phyloP scores from a whole-genome alignment of 495 filamentous ascomycete genomes.

The Hypoxylon subgilvum region DNA sequence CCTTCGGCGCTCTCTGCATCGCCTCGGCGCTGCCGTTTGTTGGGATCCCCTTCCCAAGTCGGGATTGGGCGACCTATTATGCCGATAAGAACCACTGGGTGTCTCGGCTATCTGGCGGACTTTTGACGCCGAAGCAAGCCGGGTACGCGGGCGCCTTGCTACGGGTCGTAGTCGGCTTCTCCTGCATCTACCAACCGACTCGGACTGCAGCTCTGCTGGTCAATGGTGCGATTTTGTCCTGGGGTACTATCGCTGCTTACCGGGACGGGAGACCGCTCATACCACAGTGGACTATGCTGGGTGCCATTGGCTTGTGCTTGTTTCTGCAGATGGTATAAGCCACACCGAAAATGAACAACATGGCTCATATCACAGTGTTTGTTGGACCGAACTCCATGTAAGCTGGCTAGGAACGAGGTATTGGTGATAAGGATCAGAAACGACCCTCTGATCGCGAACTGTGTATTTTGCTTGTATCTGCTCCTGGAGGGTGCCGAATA shows the following conservation, averaged over 20 bases:
- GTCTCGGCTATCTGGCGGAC: slow-evolving; percentile 7
- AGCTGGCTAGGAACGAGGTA: slow-evolving; percentile 2
- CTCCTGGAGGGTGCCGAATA: slow-evolving; percentile 11
- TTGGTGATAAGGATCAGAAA: slow-evolving; percentile 3
- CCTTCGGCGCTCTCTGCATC: slow-evolving; percentile 15
- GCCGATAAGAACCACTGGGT: slow-evolving; percentile 24
- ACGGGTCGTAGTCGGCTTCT: slow-evolving; percentile 8
- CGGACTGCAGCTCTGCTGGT: slow-evolving; percentile 15
- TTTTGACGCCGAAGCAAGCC: slow-evolving; percentile 14
- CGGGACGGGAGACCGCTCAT: slow-evolving; percentile 15
- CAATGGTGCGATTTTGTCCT: slow-evolving; percentile 14
- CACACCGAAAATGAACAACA: too few relatives aligned
- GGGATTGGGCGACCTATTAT: slow-evolving; percentile 16
- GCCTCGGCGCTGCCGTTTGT: slow-evolving; percentile 16
- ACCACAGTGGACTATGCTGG: slow-evolving; percentile 24
- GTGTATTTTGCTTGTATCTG: slow-evolving; percentile 11
- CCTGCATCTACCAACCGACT: slow-evolving; percentile 17
- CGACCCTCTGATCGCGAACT: slow-evolving; percentile 3
- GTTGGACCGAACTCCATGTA: too few relatives aligned
- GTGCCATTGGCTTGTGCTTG: slow-evolving; percentile 11
- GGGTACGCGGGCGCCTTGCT: slow-evolving; percentile 6
- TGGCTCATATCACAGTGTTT: too few relatives aligned
- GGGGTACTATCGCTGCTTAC: slow-evolving; percentile 13
- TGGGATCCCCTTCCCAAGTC: slow-evolving; percentile 16
- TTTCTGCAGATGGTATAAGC: too few relatives aligned